Evolutionary conservation across 495 filamentous ascomycete genomes (phyloP).

Genomic region (Parathielavia appendiculata): DNA sequence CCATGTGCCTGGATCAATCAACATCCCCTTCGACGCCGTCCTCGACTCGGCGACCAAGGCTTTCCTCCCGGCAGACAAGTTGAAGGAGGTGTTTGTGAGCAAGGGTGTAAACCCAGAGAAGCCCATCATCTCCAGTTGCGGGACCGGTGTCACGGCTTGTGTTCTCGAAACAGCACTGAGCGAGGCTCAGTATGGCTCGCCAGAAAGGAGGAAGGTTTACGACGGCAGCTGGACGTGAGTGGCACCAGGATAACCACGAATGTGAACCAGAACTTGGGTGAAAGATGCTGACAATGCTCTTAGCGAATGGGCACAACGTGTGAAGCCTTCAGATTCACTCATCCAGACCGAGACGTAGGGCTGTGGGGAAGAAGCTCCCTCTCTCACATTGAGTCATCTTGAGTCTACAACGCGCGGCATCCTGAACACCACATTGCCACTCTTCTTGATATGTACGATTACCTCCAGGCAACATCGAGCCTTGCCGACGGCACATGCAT

Average conservation of each 20-base stretch:
- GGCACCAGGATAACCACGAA: background rate
- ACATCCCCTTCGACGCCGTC: constrained; percentile 71
- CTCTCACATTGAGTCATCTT: background rate
- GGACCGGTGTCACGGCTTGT: constrained; percentile 92
- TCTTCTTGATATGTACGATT: constrained; percentile 9
- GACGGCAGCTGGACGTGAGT: constrained; percentile 98
- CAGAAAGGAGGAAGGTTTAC: constrained; percentile 70
- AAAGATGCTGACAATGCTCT: constrained; percentile 14
- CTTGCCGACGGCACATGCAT: background rate
- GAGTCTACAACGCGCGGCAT: background rate
- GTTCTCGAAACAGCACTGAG: constrained; percentile 82
- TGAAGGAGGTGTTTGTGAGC: constrained; percentile 68
- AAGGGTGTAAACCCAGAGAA: constrained; percentile 75
- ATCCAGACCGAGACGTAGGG: constrained; percentile 28
- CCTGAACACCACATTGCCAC: background rate
- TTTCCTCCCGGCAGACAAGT: constrained; percentile 63
- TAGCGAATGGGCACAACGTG: constrained; percentile 69
- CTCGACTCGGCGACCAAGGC: constrained; percentile 78
- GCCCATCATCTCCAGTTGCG: constrained; percentile 83
- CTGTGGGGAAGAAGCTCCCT: background rate
- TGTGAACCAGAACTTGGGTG: background rate
- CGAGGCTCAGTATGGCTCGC: constrained; percentile 67
- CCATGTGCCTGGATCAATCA: constrained; percentile 86
- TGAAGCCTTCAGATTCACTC: constrained; percentile 39
- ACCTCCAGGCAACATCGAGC: background rate